Percentiles rank a stretch among this genome's conserved stretches.
Conservation (phyloP, 768 basidiomycete species). For the Leccinellum rugosiceps region DNA sequence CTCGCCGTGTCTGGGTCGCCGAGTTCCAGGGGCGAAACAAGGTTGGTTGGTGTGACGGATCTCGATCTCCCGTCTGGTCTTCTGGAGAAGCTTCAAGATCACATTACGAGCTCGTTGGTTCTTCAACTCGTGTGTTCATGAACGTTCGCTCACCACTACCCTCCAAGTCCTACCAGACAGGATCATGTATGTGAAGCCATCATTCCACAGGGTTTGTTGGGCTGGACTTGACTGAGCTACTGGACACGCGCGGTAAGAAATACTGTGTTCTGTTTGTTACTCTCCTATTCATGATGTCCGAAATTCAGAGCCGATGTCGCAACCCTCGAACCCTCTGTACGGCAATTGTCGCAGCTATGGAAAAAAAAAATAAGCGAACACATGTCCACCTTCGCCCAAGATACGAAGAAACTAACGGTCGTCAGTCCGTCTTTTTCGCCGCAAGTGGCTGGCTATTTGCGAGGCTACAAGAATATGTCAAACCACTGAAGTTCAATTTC, state of each 20-base stretch:
- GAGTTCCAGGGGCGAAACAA: constrained; percentile 85
- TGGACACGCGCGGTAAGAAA: constrained; percentile 65
- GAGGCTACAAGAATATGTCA: constrained; percentile 30
- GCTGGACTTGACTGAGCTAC: constrained; percentile 85
- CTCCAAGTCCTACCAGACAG: no score
- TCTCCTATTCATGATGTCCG: no score
- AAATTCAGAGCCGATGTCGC: no score
- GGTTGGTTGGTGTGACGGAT: constrained; percentile 80
- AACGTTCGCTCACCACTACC: no score
- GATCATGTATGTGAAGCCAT: constrained; percentile 89
- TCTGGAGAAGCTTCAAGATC: constrained; percentile 64
- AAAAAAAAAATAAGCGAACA: no score
- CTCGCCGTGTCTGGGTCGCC: constrained; percentile 91
- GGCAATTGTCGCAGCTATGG: no score
- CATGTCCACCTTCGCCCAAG: no score
- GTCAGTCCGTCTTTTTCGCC: no score
- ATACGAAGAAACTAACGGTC: no score
- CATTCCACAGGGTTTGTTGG: constrained; percentile 81
- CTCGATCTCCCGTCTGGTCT: constrained; percentile 65
- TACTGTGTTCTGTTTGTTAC: no score
- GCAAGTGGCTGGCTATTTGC: constrained; percentile 42
- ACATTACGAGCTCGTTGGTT: constrained; percentile 63
- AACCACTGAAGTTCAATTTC: constrained; percentile 36
- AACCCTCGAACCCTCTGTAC: no score
- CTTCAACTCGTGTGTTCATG: not conserved